Conservation (phyloP, 176 grass and related monocot species). For the Dendrocalamus sinicus region DNA sequence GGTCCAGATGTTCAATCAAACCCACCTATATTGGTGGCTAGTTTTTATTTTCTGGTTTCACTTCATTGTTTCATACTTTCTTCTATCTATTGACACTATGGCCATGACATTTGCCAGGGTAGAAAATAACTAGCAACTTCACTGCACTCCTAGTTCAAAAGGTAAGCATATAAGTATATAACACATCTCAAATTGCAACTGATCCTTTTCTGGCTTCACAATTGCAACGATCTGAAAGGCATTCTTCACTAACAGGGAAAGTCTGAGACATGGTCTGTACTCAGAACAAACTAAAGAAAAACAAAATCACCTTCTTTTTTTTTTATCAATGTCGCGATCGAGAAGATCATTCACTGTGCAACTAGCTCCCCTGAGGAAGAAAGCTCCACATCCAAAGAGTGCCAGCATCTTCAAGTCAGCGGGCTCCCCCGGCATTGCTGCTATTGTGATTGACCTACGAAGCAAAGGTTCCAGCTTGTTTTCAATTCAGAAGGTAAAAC, state of each 20-base stretch:
- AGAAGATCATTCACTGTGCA: constrained; percentile 93
- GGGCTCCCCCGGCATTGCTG: constrained; percentile 58
- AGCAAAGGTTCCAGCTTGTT: not conserved
- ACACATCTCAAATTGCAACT: not conserved
- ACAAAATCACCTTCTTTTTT: constrained; percentile 57
- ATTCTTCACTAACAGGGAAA: not conserved
- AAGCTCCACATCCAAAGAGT: constrained; percentile 78
- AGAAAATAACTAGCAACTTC: not conserved
- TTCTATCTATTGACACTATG: not conserved
- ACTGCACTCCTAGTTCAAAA: not conserved
- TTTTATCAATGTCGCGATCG: constrained; percentile 70
- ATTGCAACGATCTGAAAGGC: not conserved
- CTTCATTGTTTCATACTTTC: not conserved
- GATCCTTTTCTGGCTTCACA: not conserved
- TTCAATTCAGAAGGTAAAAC: not conserved
- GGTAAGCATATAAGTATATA: too few relatives aligned
- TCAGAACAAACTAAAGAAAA: not conserved
- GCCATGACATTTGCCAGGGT: not conserved
- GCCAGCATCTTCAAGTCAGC: constrained; percentile 80
- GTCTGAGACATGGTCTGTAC: not conserved
- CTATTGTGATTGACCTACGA: constrained; percentile 77
- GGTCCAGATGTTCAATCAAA: not conserved
- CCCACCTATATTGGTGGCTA: not conserved
- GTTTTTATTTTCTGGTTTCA: not conserved
- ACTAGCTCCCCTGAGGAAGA: constrained; percentile 80